Conservation (phyloP, 495 filamentous ascomycete species). For the Sphaerosporella brunnea region DNA sequence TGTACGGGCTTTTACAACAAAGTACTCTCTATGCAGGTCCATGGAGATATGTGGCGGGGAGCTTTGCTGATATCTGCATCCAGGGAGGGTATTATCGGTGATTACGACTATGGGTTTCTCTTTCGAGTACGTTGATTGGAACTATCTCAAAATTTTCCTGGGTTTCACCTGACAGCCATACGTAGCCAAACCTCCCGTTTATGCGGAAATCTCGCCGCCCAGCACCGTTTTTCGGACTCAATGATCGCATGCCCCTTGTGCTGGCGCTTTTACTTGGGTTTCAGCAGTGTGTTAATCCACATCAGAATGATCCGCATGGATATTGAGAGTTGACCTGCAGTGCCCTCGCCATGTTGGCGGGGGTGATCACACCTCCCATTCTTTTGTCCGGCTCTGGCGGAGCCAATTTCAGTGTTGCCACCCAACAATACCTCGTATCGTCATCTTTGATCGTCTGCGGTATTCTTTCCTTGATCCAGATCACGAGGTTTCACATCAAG, state of each 20-base stretch:
- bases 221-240: constrained; percentile 73
- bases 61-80: no score
- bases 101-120: constrained; percentile 69
- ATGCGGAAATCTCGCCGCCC: constrained; percentile 44
- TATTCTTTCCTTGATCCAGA: constrained; percentile 61
- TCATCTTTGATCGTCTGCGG: constrained; percentile 78
- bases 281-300: constrained; percentile 35
- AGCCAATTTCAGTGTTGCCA: constrained; percentile 43
- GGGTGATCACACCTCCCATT: constrained; percentile 65
- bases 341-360: constrained; percentile 40
- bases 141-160: no score
- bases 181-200: constrained; percentile 64
- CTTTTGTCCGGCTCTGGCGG: constrained; percentile 47
- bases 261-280: constrained; percentile 56
- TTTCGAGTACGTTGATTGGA: constrained; percentile 15
- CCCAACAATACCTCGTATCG: constrained; percentile 70
- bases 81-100: constrained; percentile 54
- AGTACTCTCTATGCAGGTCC: no score
- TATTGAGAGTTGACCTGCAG: constrained; percentile 1
- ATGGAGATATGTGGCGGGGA: no score
- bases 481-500: constrained; percentile 65
- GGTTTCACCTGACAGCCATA: not conserved
- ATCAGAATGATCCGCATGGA: constrained; percentile 31
- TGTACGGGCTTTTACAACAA: constrained; percentile 3
- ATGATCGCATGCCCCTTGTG: constrained; percentile 65